These are phyloP conservation scores for Musa itinerans DNA, from an alignment of 176 grass and related monocot species.

Conservation along the genomic window DNA sequence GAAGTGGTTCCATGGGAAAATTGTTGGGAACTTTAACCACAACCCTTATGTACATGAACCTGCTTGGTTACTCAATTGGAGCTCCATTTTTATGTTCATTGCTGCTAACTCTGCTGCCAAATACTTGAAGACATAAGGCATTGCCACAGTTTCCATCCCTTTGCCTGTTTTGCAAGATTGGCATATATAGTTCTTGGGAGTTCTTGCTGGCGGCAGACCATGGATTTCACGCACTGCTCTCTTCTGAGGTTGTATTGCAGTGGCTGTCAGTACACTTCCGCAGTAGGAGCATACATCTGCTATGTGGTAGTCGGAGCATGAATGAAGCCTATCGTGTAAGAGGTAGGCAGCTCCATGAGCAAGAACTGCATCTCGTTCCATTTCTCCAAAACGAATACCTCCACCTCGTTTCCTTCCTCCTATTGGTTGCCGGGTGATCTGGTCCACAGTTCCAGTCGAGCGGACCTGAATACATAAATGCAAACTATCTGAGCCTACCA, in stretches of 20 bases:
- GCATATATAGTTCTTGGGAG: constrained; percentile 53
- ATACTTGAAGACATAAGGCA: constrained; percentile 85
- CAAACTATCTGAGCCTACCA: background rate
- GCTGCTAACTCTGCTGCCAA: constrained; percentile 64
- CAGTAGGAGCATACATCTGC: constrained; percentile 70
- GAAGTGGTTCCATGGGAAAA: background rate
- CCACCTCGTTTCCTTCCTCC: constrained; percentile 93
- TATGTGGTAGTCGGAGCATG: constrained; percentile 82
- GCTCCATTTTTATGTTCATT: constrained; percentile 87
- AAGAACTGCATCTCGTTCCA: constrained; percentile 84
- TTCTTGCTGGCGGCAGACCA: constrained; percentile 43
- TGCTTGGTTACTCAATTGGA: constrained; percentile 42
- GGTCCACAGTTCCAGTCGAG: constrained; percentile 62
- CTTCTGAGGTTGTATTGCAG: constrained; percentile 42
- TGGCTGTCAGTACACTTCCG: constrained; percentile 55
- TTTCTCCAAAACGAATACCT: constrained; percentile 93
- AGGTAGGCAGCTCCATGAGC: constrained; percentile 86
- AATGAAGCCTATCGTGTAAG: constrained; percentile 83
- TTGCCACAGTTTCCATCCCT: constrained; percentile 92
- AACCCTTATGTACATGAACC: background rate
- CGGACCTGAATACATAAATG: constrained; percentile 47
- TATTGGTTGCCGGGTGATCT: constrained; percentile 77
- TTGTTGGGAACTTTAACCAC: background rate
- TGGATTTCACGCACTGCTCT: constrained; percentile 42
- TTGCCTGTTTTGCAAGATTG: constrained; percentile 73